These are phyloP conservation scores for Colletotrichum cereale DNA, from an alignment of 2,329 filamentous ascomycete species.

Conservation along the genomic window DNA sequence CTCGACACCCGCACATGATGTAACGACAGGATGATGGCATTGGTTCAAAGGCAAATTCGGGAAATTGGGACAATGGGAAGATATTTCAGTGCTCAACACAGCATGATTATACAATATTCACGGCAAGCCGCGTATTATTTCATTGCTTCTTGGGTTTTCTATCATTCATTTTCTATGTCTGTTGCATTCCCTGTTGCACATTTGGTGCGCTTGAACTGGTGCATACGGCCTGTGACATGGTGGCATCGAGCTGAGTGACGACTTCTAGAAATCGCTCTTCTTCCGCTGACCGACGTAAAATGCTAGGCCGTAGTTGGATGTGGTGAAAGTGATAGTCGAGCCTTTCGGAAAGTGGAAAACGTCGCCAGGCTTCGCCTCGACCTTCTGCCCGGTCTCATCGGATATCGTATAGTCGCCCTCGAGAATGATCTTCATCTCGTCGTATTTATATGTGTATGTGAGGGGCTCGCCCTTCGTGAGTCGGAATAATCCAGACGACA, in stretches of 20 bases:
- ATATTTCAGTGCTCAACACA: not conserved
- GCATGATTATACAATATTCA: not conserved
- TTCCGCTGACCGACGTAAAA: conserved; percentile 65
- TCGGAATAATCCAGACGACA: conserved; percentile 75
- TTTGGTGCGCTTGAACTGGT: not conserved
- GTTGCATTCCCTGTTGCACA: not conserved
- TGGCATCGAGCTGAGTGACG: no score
- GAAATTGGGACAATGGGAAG: no score
- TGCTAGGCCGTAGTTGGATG: conserved; percentile 69
- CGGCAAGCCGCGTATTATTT: not conserved
- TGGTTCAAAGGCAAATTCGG: not conserved
- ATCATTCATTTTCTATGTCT: not conserved
- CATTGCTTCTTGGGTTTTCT: not conserved
- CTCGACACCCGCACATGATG: not conserved
- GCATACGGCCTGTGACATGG: rapidly evolving
- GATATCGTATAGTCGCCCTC: conserved; percentile 75
- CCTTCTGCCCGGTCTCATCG: conserved; percentile 71
- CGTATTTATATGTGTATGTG: conserved; percentile 77
- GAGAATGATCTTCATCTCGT: conserved; percentile 81
- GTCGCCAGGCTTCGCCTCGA: conserved; percentile 71
- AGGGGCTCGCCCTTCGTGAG: conserved; percentile 76
- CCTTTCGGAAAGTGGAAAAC: conserved; percentile 79
- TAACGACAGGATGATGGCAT: no score
- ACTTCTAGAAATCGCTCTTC: conserved; percentile 46
- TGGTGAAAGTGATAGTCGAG: conserved; percentile 74